Conservation (phyloP, 2,329 filamentous ascomycete species). For the Zelopaecilomyces penicillatus region DNA sequence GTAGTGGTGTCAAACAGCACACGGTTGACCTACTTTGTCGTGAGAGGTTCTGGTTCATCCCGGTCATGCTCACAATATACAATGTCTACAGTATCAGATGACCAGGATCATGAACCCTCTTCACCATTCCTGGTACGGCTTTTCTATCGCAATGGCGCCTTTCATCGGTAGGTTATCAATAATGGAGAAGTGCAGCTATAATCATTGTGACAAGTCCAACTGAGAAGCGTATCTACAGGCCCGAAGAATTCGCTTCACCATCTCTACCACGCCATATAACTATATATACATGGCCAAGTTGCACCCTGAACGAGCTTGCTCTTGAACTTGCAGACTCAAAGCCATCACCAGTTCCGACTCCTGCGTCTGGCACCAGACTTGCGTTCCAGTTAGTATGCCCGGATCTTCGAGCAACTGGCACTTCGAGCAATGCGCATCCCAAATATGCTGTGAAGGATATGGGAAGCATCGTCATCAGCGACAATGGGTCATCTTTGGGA, state of each 20-base stretch:
- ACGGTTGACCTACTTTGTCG: background rate
- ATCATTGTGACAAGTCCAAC: background rate
- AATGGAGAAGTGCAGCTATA: background rate
- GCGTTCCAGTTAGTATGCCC: constrained; percentile 81
- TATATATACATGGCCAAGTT: constrained; percentile 80
- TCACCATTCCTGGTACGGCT: constrained; percentile 80
- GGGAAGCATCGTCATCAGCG: constrained; percentile 72
- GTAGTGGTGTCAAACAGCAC: too few species aligned
- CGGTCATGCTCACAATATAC: constrained; percentile 4
- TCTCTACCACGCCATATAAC: constrained; percentile 59
- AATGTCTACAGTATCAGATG: constrained; percentile 26
- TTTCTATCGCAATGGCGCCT: constrained; percentile 68
- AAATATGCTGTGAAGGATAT: constrained; percentile 73
- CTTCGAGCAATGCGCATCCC: constrained; percentile 21
- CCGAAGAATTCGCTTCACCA: constrained; percentile 58
- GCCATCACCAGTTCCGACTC: constrained; percentile 61
- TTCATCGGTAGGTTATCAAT: constrained; percentile 49
- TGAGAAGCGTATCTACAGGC: constrained; percentile 33
- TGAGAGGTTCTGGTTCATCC: background rate
- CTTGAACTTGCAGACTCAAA: constrained; percentile 61
- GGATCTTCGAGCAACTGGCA: constrained; percentile 45
- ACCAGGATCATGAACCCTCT: constrained; percentile 54
- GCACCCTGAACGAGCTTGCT: constrained; percentile 72
- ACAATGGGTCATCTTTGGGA: constrained; percentile 38
- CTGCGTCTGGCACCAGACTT: constrained; percentile 74